Base-by-base conservation (phyloP, 2,329 filamentous ascomycete species). In the Claviceps sp. region DNA sequence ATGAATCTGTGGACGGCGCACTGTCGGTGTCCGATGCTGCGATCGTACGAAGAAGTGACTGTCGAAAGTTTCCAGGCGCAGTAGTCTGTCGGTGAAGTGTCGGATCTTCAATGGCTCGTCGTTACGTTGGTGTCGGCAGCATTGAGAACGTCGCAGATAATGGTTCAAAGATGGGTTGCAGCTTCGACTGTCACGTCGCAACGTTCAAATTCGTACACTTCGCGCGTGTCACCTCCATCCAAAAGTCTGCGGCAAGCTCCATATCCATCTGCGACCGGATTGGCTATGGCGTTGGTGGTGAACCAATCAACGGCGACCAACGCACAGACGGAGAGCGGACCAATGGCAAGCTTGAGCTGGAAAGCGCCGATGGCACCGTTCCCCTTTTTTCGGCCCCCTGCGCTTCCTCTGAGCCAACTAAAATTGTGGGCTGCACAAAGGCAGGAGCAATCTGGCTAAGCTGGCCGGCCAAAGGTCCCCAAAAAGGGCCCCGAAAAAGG, bases 391-490 rank as follows among this genome's bases (percentile, higher is more conserved):
- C 61, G 55, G 62, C 60, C 67, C 67, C 68, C 65, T 68, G 66
- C 64, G 62, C 63, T 64, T 60, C 61, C 64, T 34, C 62, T 45
- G 44, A 57, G 61, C 61, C 57, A 68, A 60, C 66, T 71, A 8
- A 75, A 75, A 75, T 74, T 75, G 69, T 71, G 69, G 63, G 66
- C 68, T 71, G 65, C 64, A 66, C n/a, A 5, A 20, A 20, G 65
- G 65, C 64, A 66, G 64, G 64, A 65, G 50, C 49, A 34, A 34
- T 20, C 44, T 51, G 49, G 34, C 36, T 44, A 52, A 53, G 47
- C 49, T 50, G 50, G 46, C 50, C 50, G 50, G 50, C 50, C 50
- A 37, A 61, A 61, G 64, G 62, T 62, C 63, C 60, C 23, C 13
- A 16, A 37, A 47, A 47, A 47, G 16, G n/a, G 5, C 17, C 45